Evolutionary conservation across 1,284 basidiomycete genomes (phyloP), one percentile per base, ranked within the genome.

Genomic region (Chondrostereum purpureum): DNA sequence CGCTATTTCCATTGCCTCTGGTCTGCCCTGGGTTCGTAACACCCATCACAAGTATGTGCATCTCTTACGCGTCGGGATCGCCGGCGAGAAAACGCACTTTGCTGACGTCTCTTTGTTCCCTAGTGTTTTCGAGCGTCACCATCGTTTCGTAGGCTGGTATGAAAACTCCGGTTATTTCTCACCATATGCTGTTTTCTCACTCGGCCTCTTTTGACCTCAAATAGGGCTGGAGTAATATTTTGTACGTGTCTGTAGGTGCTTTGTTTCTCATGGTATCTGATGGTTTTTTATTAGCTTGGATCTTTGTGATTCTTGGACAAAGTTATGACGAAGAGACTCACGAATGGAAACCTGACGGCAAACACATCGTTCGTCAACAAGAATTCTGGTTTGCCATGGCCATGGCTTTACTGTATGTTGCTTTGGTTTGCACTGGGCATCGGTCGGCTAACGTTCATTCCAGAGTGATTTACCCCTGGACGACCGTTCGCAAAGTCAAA

Each of bases 381-480:
- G 77, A 87, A 47, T 86, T 89, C 62, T 88, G 85, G 83, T 88
- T 80, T 59, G 73, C 72, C 8, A 63, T 85, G 50, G 75, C 75
- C 43, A 87, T 89, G 81, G 81, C 83, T 3, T 57, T 77, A 18
- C 79, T 87, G 86, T 85, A 50, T 61, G 79, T 66, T 13, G n/a
- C n/a, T n/a, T n/a, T n/a, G n/a, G n/a, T n/a, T n/a, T n/a, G n/a
- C n/a, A n/a, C n/a, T n/a, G n/a, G n/a, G n/a, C n/a, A n/a, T n/a
- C n/a, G n/a, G n/a, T n/a, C n/a, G n/a, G n/a, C n/a, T n/a, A n/a
- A n/a, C n/a, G n/a, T n/a, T n/a, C n/a, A n/a, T n/a, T n/a, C n/a
- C 48, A 86, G 83, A 51, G 76, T 86, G 46, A 58, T 77, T 13
- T 72, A 85, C 48, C 86, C 86, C 4, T 89, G 86, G 87, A 69